Percentiles rank a stretch among this genome's conserved stretches.
phyloP scores from a whole-genome alignment of 2,329 filamentous ascomycete species.

The Remersonia thermophila region DNA sequence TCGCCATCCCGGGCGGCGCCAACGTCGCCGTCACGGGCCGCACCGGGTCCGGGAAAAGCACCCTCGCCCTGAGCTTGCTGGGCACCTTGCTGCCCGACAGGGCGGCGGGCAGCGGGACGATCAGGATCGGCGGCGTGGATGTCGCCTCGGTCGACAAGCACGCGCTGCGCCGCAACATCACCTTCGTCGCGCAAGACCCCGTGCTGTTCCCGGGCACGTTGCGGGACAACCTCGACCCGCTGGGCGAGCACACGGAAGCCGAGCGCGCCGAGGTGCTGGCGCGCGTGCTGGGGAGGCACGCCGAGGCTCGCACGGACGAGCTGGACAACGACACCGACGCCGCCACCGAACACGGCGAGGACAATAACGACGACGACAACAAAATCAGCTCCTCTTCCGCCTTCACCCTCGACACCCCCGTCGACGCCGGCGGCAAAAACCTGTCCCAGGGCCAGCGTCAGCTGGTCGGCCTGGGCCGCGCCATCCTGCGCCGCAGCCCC shows the following conservation, averaged over 20 bases:
- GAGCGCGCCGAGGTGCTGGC: conserved; percentile 41
- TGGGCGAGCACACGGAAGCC: conserved; percentile 41
- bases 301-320: conserved; percentile 21
- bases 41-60: conserved; percentile 81
- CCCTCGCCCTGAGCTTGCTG: conserved; percentile 48
- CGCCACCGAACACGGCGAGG: too few species aligned
- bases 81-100: conserved; percentile 39
- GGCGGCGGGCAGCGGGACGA: conserved; percentile 28
- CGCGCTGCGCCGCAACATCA: conserved; percentile 43
- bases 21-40: conserved; percentile 62
- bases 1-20: conserved; percentile 56
- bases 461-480: conserved; percentile 47
- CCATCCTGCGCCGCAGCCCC: conserved; percentile 46
- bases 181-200: conserved; percentile 52
- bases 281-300: conserved; percentile 36
- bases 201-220: conserved; percentile 48
- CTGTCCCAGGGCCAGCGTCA: conserved; percentile 52
- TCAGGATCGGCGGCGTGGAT: conserved; percentile 42
- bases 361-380: too few species aligned
- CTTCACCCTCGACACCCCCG: conserved; percentile 35
- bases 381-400: neutral
- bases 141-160: conserved; percentile 42
- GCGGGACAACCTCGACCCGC: conserved; percentile 56
- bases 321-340: neutral
- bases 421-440: conserved; percentile 49